Base-by-base conservation (phyloP, 2,329 filamentous ascomycete species). In the Cadophora gregata region DNA sequence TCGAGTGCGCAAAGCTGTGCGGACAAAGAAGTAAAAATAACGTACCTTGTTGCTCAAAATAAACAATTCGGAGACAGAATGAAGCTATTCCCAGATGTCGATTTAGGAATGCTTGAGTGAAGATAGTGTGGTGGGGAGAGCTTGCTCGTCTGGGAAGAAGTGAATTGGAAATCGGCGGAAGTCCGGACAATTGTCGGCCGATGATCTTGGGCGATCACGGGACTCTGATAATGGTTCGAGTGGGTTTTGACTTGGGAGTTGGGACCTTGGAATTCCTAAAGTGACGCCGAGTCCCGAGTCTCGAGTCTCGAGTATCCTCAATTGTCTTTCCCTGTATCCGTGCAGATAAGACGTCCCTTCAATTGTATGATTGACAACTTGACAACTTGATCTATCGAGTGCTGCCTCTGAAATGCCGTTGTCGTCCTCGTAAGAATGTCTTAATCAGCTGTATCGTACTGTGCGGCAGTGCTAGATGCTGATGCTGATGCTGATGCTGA, bases 1-100 rank as follows among this genome's bases (percentile, higher is more conserved):
- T 25, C 12, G 27, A 31, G 8, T 27, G 47, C n/a, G 21, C 21
- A 50, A 7, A 50, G 1, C 12, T 25, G 27, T 14, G 16, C 25
- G 6, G 3, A 45, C n/a, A 59, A 38, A 29, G 10, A 59, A 42
- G 10, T 2, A 19, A 59, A 45, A 45, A 12, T 19, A 33, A 50
- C 21, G 25, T 61, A 60, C 58, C 24, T 31, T 47, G 38, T 29
- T 16, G 6, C n/a, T n/a, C n/a, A 10, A 4, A 47, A 9, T 1
- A 2, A 21, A 7, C 25, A 14, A 29, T 10, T 25, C n/a, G 7
- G 24, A 24, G 24, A 50, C 33, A 24, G 47, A 50, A 33, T 61
- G 59, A 61, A 61, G 27, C 38, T 61, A 50, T 61, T 59, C 55
- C 38, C 59, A 48, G 51, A 50, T 5, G 14, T 16, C 16, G 42